Evolutionary conservation across 306 rosid genomes (phyloP), one percentile per base, ranked within the genome.

Genomic region (Citrullus amarus): DNA sequence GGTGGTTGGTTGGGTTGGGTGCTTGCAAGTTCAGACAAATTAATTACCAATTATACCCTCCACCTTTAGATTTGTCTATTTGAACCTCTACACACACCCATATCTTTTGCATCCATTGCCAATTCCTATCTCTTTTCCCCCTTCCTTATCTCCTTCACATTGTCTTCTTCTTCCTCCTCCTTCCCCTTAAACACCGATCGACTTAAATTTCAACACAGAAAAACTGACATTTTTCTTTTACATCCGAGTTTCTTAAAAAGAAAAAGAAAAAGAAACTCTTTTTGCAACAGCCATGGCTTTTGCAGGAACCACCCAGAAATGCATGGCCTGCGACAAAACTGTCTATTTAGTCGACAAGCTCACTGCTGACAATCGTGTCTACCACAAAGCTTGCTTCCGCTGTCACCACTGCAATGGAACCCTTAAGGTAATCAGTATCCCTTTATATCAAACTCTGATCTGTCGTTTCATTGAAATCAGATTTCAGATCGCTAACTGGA

Each of bases 381-480:
- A 80, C 85, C 99, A 95, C 92, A 95, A 92, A 66, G 93, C 99
- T 82, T 95, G 99, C 83, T 95, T 95, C 86, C 83, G 97, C 78
- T 95, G 99, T 86, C 99, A 95, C 78, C 99, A 95, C 83, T 95
- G 99, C 89, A 95, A 88, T 73, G 99, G 99, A 86, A 95, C 99
- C 75, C 99, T 95, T 79, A 95, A 95, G 99, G 98, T 95, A 43
- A 17, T 66, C 51, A 9, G 4, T 6, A 61, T 18, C 34, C 70
- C 16, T 32, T 14, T 39, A 34, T 48, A 36, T 65, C 25, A 38
- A 38, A 44, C 10, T 38, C 53, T 20, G 32, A 67, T 67, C 74
- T 10, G 53, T 63, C 70, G 70, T 8, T 38, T 66, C 14, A 9
- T 8, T 10, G 28, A 3, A 16, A 66, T 66, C 25, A 18, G 72